Percentiles rank a stretch among this genome's conserved stretches.
phyloP scores from a whole-genome alignment of 331 rosid genomes.

The Cydonia oblonga region DNA sequence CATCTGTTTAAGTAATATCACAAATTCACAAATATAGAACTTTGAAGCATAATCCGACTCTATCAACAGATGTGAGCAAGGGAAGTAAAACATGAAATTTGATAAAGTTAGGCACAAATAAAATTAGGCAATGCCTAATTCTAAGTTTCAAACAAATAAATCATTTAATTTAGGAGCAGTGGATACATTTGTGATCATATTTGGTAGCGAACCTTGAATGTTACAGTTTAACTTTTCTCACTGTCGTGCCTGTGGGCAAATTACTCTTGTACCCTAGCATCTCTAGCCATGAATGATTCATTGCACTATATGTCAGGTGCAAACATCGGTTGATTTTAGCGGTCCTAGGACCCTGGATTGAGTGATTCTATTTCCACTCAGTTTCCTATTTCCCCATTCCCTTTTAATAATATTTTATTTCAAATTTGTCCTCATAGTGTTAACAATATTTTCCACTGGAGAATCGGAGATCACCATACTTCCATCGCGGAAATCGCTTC shows the following conservation, averaged over 20 bases:
- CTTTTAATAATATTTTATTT: neutral
- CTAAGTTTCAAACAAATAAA: neutral
- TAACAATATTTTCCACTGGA: neutral
- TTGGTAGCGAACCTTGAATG: neutral
- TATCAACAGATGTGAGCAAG: neutral
- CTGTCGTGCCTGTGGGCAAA: neutral
- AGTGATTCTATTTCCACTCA: neutral
- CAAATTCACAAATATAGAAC: neutral
- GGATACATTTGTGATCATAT: neutral
- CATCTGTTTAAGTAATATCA: neutral
- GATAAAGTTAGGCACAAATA: neutral
- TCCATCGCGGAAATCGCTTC: neutral
- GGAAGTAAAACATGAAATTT: neutral
- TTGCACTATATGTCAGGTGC: too few species aligned
- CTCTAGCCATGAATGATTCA: neutral
- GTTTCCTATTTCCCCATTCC: neutral
- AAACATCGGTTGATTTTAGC: neutral
- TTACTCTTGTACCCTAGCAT: neutral
- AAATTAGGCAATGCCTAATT: neutral
- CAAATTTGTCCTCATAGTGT: neutral
- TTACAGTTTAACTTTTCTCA: neutral
- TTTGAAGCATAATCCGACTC: neutral
- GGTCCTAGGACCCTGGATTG: neutral
- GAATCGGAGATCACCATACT: neutral
- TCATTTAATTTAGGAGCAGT: neutral